phyloP scores from a whole-genome alignment of 2,329 filamentous ascomycete genomes.

The Nemania serpens region DNA sequence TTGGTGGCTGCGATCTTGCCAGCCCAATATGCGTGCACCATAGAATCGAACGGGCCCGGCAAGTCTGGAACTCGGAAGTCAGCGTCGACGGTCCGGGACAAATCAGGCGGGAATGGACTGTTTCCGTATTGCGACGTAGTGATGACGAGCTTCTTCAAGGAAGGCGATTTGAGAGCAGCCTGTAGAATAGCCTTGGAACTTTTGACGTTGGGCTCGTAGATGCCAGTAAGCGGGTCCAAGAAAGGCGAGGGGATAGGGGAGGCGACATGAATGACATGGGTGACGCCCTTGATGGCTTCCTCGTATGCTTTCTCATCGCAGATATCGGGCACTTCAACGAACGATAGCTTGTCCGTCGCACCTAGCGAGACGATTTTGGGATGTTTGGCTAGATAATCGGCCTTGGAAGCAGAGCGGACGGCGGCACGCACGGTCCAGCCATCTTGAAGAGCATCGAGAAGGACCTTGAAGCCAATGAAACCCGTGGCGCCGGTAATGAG shows the following conservation, averaged over 20 bases:
- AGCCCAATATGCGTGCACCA: slow-evolving; percentile 19
- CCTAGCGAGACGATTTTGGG: slow-evolving; percentile 25
- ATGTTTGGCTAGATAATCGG: slow-evolving; percentile 12
- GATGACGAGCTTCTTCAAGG: slow-evolving; percentile 49
- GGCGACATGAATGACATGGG: slow-evolving; percentile 46
- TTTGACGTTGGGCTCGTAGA: slow-evolving; percentile 41
- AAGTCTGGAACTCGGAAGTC: slow-evolving; percentile 16
- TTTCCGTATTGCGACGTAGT: slow-evolving; percentile 43
- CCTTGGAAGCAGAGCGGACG: slow-evolving; percentile 29
- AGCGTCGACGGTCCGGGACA: slow-evolving; percentile 9
- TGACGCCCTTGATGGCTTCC: slow-evolving; percentile 46
- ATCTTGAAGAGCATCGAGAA: slow-evolving; percentile 33
- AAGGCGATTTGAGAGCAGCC: slow-evolving; percentile 41
- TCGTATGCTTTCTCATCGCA: slow-evolving; percentile 45
- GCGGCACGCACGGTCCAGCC: slow-evolving; percentile 40
- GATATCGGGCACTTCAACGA: slow-evolving; percentile 45
- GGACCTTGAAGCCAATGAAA: slow-evolving; percentile 39
- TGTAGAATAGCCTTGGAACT: slow-evolving; percentile 46
- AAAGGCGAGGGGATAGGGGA: slow-evolving; percentile 38
- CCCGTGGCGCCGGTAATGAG: slow-evolving; percentile 42
- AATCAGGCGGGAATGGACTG: slow-evolving; percentile 19
- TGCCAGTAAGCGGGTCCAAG: slow-evolving; percentile 30
- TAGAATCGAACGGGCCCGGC: slow-evolving; percentile 21
- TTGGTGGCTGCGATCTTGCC: slow-evolving; percentile 24
- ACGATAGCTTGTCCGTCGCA: slow-evolving; percentile 29